Conservation (phyloP, 2,329 filamentous ascomycete genomes). For the Apiospora arundinis region DNA sequence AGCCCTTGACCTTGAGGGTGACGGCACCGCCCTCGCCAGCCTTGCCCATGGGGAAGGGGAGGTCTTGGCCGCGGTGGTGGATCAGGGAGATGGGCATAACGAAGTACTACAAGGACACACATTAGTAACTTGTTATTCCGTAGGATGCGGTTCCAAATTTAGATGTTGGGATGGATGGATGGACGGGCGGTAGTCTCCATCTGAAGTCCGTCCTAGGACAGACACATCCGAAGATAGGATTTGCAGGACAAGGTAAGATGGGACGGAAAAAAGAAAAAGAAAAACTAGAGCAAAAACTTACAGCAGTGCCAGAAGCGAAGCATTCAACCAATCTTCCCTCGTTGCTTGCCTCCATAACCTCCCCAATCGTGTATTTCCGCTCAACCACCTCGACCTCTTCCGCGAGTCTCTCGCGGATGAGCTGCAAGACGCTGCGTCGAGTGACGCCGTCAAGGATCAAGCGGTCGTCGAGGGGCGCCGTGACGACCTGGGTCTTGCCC, state of each 20-base stretch:
- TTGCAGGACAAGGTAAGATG: background rate
- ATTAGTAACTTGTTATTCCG: conserved; percentile 20
- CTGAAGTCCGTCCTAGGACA: background rate
- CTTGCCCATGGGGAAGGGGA: conserved; percentile 66
- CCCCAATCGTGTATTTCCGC: conserved; percentile 80
- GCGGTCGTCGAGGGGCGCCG: conserved; percentile 80
- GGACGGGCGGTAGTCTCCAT: conserved; percentile 14
- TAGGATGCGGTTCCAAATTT: background rate
- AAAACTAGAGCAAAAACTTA: conserved; percentile 51
- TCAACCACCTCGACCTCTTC: conserved; percentile 75
- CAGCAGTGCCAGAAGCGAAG: conserved; percentile 87
- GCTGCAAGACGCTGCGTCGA: conserved; percentile 77
- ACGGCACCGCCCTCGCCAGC: conserved; percentile 59
- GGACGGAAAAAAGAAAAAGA: background rate
- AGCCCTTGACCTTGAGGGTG: conserved; percentile 68
- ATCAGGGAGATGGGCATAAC: conserved; percentile 72
- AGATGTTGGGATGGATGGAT: background rate
- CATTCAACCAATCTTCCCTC: conserved; percentile 84
- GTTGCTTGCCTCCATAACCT: conserved; percentile 72
- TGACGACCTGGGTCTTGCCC: conserved; percentile 74
- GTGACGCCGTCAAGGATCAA: conserved; percentile 90
- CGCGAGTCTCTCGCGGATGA: conserved; percentile 68
- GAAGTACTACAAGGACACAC: conserved; percentile 61
- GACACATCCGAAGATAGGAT: background rate
- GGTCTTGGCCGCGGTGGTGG: conserved; percentile 69